Percentiles rank a stretch among this genome's conserved stretches.
These are phyloP conservation scores for Teunomyces gatunensis DNA, from an alignment of 805 yeast genomes.

Conservation along the genomic window DNA sequence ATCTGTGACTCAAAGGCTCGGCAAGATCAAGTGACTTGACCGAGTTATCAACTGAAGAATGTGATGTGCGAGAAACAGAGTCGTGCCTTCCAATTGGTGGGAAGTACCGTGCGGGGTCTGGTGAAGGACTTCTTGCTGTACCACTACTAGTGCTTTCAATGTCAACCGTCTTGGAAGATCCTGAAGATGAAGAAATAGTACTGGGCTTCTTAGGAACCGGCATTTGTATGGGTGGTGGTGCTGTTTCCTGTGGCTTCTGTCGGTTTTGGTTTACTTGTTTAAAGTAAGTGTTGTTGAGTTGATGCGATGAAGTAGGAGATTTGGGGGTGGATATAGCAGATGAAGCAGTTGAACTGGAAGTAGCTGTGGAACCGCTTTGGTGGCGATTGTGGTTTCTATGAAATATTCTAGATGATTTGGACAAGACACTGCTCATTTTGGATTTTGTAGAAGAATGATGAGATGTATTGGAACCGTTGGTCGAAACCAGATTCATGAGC, in stretches of 20 bases:
- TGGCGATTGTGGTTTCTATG: conserved; percentile 20
- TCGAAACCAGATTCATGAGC: conserved; percentile 2
- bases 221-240: conserved; percentile 11
- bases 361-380: background rate
- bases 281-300: conserved; percentile 28
- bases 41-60: background rate
- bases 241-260: conserved; percentile 20
- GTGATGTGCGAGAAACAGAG: background rate
- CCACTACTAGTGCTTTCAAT: background rate
- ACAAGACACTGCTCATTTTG: conserved; percentile 22
- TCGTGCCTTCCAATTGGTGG: background rate
- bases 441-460: conserved; percentile 1
- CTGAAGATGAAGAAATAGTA: background rate
- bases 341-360: background rate
- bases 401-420: conserved; percentile 27
- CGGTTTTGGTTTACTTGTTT: conserved; percentile 32
- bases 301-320: conserved; percentile 6
- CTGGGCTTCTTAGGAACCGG: conserved; percentile 2
- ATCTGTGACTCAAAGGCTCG: background rate
- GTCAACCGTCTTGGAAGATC: background rate
- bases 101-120: conserved; percentile 1
- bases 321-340: conserved; percentile 6
- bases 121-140: conserved; percentile 1
- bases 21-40: conserved; percentile 1
- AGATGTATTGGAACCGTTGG: background rate